Evolutionary conservation across 345 rosid species (phyloP), one percentile per base, ranked within the genome.

Genomic region (Mangifera indica): DNA sequence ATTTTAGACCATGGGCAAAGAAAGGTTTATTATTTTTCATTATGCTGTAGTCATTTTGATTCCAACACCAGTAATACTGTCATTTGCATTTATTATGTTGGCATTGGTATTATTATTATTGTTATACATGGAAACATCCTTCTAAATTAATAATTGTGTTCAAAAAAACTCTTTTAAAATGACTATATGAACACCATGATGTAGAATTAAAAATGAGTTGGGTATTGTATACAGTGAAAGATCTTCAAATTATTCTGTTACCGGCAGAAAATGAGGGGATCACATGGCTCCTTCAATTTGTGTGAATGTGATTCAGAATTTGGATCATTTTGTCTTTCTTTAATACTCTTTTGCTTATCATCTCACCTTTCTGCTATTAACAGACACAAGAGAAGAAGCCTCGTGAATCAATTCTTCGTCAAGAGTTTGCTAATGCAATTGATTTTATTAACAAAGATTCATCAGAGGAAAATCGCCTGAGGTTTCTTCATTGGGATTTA

Each of bases 391-490:
- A 89, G 81, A 89, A 84, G 81, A 89, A 56, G 85, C 99, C 99
- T 49, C 87, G 99, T 70, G 99, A 95, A 78, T 91, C 94, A 9
- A 95, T 91, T 82, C 94, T 95, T 49, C 86, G 98, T 73, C 78
- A 87, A 63, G 99, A 96, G 87, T 96, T 96, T 82, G 99, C 97
- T 66, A 89, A 82, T 88, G 99, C 99, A 61, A 89, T 96, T 76
- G 97, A 87, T 76, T 87, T 78, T 75, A 89, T 96, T 70, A 96
- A 96, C 80, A 93, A 91, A 79, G 92, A 81, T 87, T 83, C 91
- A 64, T 80, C 98, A 3, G 97, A 88, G 76, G 95, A 93, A 77
- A 86, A 85, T 58, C 84, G 79, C 65, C 75, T 96, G 67, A 86
- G 83, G 75, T 96, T 93, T 76, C 92, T 91, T 78, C 97, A 91